Conservation (phyloP, 495 filamentous ascomycete species). For the Podospora comata region DNA sequence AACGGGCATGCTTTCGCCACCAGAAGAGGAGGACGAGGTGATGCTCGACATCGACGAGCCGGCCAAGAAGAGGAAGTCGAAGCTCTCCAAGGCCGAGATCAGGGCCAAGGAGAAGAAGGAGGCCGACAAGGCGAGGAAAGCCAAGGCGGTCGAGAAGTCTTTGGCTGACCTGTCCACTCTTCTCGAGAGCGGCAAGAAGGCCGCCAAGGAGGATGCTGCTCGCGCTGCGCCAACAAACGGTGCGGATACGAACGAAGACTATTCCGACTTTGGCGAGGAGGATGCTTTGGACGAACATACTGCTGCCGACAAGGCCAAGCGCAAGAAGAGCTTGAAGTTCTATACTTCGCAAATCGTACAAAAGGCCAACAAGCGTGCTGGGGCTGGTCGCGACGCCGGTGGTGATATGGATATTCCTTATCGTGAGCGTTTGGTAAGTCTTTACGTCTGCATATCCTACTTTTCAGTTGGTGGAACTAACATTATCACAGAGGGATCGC, state of each 20-base stretch:
- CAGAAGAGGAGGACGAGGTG: conserved; percentile 35
- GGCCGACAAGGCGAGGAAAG: conserved; percentile 39
- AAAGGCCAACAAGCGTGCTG: conserved; percentile 79
- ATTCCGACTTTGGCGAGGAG: conserved; percentile 67
- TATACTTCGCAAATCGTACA: conserved; percentile 96
- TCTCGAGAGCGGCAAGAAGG: conserved; percentile 42
- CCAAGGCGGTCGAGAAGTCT: conserved; percentile 47
- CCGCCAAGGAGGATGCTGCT: conserved; percentile 33
- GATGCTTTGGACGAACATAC: conserved; percentile 45
- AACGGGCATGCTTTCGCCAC: conserved; percentile 35
- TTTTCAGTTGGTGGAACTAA: conserved; percentile 8
- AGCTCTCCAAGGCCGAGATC: conserved; percentile 32
- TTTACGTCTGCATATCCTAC: background rate
- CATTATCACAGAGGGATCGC: conserved; percentile 56
- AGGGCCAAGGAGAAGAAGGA: conserved; percentile 31
- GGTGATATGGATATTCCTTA: conserved; percentile 91
- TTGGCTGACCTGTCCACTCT: conserved; percentile 47
- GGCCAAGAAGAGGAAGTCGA: conserved; percentile 29
- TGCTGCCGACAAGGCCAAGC: conserved; percentile 75
- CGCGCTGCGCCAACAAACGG: conserved; percentile 32
- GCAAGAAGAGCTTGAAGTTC: conserved; percentile 87
- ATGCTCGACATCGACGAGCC: conserved; percentile 27
- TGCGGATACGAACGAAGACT: conserved; percentile 40
- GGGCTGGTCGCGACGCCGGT: conserved; percentile 77
- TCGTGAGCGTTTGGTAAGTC: conserved; percentile 65